A percentile compares a stretch with the other conserved stretches of the same genome.
Conservation (phyloP, 2,329 filamentous ascomycete genomes). For the Fusarium phyllophilum region DNA sequence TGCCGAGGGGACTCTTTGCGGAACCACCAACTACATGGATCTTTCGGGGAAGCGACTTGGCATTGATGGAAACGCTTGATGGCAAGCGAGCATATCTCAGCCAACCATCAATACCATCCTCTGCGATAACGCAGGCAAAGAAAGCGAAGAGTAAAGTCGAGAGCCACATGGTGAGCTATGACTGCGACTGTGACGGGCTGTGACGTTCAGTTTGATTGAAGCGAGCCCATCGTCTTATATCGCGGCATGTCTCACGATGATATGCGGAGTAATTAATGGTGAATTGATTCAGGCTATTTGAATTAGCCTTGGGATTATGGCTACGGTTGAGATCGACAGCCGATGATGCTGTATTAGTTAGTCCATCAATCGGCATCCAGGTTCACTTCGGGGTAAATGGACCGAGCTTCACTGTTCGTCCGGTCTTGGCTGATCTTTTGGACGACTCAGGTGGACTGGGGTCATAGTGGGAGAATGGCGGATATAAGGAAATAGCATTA, state of each 20-base stretch:
- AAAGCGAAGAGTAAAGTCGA: slow-evolving; percentile 31
- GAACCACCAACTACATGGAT: slow-evolving; percentile 66
- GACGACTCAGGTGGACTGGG: not conserved
- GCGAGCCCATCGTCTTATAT: slow-evolving; percentile 5
- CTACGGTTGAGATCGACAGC: slow-evolving; percentile 14
- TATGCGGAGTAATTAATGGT: slow-evolving; percentile 9
- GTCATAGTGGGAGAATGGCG: not conserved
- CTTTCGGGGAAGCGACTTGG: slow-evolving; percentile 55
- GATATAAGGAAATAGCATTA: not conserved
- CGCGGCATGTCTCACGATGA: not conserved
- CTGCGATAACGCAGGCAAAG: slow-evolving; percentile 58
- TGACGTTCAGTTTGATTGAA: not conserved
- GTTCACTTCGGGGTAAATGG: slow-evolving; percentile 17
- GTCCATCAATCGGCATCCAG: slow-evolving; percentile 22
- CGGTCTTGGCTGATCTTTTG: not conserved
- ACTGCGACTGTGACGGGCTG: not conserved
- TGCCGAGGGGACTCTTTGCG: slow-evolving; percentile 64
- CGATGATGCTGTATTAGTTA: slow-evolving; percentile 1
- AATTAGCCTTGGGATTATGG: slow-evolving; percentile 8
- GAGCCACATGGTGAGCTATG: slow-evolving; percentile 12
- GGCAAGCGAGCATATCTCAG: slow-evolving; percentile 69
- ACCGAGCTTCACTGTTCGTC: slow-evolving; percentile 1
- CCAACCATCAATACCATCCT: slow-evolving; percentile 72
- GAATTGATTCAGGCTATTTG: slow-evolving; percentile 28
- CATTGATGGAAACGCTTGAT: slow-evolving; percentile 45